Percentiles rank a stretch among this genome's conserved stretches.
Conservation (phyloP, 805 yeast species). For the Diddensiella santjacobensis region DNA sequence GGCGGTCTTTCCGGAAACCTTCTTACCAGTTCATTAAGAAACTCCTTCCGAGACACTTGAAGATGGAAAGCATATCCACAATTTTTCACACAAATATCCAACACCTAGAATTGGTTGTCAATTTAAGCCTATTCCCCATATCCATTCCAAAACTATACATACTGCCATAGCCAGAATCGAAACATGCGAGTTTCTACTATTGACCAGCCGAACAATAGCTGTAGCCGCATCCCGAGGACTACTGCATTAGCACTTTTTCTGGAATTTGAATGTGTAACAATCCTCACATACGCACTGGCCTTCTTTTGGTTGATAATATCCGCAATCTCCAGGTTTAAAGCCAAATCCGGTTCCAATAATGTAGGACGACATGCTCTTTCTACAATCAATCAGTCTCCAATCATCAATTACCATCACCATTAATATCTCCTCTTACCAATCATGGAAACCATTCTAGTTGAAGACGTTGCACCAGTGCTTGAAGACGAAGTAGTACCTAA, state of each 20-base stretch:
- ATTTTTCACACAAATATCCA: slow-evolving; percentile 91
- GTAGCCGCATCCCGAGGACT: slow-evolving; percentile 86
- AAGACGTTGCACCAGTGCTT: slow-evolving; percentile 18
- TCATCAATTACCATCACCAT: too few relatives aligned
- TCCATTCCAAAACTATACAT: not conserved
- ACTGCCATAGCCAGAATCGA: slow-evolving; percentile 69
- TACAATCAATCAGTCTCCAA: too few relatives aligned
- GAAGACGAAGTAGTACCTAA: slow-evolving; percentile 5
- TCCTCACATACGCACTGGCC: slow-evolving; percentile 49
- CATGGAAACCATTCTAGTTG: slow-evolving; percentile 24
- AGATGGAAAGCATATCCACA: slow-evolving; percentile 97
- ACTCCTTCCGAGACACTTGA: slow-evolving; percentile 92
- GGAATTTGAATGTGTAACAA: too few relatives aligned
- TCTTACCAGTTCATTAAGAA: slow-evolving; percentile 86
- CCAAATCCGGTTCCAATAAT: slow-evolving; percentile 79
- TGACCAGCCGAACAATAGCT: slow-evolving; percentile 75
- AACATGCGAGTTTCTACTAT: slow-evolving; percentile 79
- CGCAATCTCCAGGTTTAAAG: slow-evolving; percentile 85
- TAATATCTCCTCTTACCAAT: slow-evolving; percentile 29
- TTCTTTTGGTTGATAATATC: slow-evolving; percentile 91
- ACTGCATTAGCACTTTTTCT: too few relatives aligned
- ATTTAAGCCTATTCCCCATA: too few relatives aligned
- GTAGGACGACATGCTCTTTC: slow-evolving; percentile 87
- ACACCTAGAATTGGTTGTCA: slow-evolving; percentile 33
- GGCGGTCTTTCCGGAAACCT: slow-evolving; percentile 96